Base-by-base conservation (phyloP, 2,329 filamentous ascomycete genomes). In the Neopestalotiopsis sp. region DNA sequence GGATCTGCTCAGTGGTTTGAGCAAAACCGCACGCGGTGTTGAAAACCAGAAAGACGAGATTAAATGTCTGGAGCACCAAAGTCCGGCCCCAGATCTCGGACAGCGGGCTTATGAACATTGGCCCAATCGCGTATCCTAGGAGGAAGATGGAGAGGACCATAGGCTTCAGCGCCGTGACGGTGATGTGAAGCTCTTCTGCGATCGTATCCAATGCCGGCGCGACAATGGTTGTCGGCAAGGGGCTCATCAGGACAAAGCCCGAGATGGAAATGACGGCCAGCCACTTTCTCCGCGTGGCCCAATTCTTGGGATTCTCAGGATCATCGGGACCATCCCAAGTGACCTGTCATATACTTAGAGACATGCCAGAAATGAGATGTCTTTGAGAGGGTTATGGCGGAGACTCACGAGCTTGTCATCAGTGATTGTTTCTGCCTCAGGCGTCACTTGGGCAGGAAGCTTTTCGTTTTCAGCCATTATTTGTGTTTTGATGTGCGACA, bases 211-310 rank as follows among this genome's bases (percentile, higher is more conserved):
- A 73, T 0, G 83, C 85, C 0, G 86, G 86, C 0, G 86, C 83
- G 2, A 87, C 76, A 84, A 81, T 81, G 7, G 79, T 86, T 0
- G 86, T 87, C 0, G 86, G 84, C 1, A 89, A 83, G 0, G 87
- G 86, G 0, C 86, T 88, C 67, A 89, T 86, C 73, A 89, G 87
- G 3, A 85, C 88, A 69, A 80, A 81, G 68, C 74, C 77, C 0
- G 79, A 82, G 32, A 79, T 80, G 45, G 77, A 75, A 14, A 80
- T 71, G 3, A 79, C 81, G 2, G 78, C 75, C 0, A 74, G 73
- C 79, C 79, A 81, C 69, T 80, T 81, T 71, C 76, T 75, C 52
- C 70, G 57, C n/a, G 71, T 73, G 1, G 71, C 73, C 86, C 87
- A 89, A 73, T 89, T 89, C 62, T 77, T 73, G 1, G 81, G 81